Percentiles rank a stretch among this genome's conserved stretches.
Conservation (phyloP, 257 asterid species). For the Gentiana straminea region DNA sequence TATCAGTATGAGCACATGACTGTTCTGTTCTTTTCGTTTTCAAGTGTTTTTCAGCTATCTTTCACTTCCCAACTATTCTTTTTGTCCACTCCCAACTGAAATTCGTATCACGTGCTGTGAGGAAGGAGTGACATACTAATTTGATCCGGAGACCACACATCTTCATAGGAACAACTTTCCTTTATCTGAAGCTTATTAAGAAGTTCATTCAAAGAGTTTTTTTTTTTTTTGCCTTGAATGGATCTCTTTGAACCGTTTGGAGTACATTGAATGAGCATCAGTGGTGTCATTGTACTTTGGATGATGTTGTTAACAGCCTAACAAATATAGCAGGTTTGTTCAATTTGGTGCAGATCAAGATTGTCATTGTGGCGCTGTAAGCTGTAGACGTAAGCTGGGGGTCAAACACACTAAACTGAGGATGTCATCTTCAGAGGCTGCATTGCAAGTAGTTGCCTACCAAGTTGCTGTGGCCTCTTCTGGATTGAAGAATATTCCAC, state of each 20-base stretch:
- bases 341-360: conserved; percentile 99
- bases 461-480: conserved; percentile 55
- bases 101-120: too few relatives aligned
- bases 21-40: conserved; percentile 4
- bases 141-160: too few relatives aligned
- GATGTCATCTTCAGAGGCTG: conserved; percentile 61
- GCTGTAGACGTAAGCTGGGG: conserved; percentile 83
- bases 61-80: conserved; percentile 10
- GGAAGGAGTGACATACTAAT: too few relatives aligned
- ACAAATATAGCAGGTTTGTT: conserved; percentile 85
- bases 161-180: too few relatives aligned
- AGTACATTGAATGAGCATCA: neutral
- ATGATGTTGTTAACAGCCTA: conserved; percentile 24
- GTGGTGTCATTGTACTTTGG: neutral
- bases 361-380: conserved; percentile 85
- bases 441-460: conserved; percentile 47
- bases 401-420: conserved; percentile 62
- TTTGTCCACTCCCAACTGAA: neutral
- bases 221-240: neutral
- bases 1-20: conserved; percentile 60
- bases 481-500: conserved; percentile 31
- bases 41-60: conserved; percentile 8
- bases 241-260: neutral
- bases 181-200: too few relatives aligned
- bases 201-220: too few relatives aligned